These are phyloP conservation scores for Amesomyces nigricolor DNA, from an alignment of 2,329 filamentous ascomycete species.

Conservation along the genomic window DNA sequence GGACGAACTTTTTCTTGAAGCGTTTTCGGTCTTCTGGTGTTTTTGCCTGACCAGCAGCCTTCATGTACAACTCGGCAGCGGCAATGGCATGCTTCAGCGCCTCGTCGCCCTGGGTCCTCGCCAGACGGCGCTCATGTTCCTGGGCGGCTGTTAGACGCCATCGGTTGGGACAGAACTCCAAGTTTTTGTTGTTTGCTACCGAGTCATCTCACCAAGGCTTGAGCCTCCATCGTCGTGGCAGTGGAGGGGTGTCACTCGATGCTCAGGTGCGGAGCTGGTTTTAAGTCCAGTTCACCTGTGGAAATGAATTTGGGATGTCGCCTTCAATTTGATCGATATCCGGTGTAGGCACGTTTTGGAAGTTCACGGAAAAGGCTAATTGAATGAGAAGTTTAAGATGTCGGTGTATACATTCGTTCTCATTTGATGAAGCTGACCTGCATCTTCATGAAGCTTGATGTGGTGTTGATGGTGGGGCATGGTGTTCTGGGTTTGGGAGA, in stretches of 20 bases:
- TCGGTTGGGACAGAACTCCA: too few relatives aligned
- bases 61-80: constrained; percentile 77
- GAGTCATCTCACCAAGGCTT: constrained; percentile 36
- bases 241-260: background rate
- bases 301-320: too few relatives aligned
- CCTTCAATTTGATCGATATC: too few relatives aligned
- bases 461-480: too few relatives aligned
- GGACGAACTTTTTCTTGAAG: constrained; percentile 63
- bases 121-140: constrained; percentile 50
- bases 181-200: background rate
- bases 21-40: constrained; percentile 57
- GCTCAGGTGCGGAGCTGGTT: background rate
- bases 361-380: background rate
- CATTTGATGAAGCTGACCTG: too few relatives aligned
- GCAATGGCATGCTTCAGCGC: constrained; percentile 71
- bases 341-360: background rate
- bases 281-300: too few relatives aligned
- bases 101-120: constrained; percentile 48
- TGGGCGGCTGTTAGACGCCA: constrained; percentile 29
- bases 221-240: constrained; percentile 38
- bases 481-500: too few relatives aligned
- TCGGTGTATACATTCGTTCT: too few relatives aligned
- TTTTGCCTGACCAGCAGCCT: constrained; percentile 59
- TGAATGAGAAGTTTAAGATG: background rate
- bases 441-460: too few relatives aligned